Percentiles rank a stretch among this genome's conserved stretches.
Conservation (phyloP, 345 rosid species). For the Zanthoxylum bungeanum region DNA sequence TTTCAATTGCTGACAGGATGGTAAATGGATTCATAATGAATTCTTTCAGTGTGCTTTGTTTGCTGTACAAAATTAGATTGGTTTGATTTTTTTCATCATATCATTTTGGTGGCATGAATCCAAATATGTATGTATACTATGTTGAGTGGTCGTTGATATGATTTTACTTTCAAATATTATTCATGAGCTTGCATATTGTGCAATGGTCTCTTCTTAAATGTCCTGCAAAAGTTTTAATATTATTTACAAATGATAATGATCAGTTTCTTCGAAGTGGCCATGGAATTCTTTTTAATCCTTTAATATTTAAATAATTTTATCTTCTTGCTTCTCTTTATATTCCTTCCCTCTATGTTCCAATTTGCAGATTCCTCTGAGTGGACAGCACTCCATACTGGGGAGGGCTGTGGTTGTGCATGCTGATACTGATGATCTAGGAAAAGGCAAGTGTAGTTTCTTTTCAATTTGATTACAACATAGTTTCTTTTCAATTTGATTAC, state of each 20-base stretch:
- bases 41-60: neutral
- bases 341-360: constrained; percentile 16
- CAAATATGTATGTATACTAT: neutral
- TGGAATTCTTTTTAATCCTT: neutral
- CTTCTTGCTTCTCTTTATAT: neutral
- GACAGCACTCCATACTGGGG: constrained; percentile 78
- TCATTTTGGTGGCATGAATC: neutral
- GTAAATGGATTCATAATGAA: constrained; percentile 26
- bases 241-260: neutral
- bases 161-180: neutral
- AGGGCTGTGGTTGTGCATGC: constrained; percentile 91
- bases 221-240: neutral
- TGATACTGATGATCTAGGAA: constrained; percentile 95
- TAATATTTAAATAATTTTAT: neutral
- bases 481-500: neutral
- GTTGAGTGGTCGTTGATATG: neutral
- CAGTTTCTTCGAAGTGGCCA: neutral
- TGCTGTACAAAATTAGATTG: neutral
- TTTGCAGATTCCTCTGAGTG: constrained; percentile 77
- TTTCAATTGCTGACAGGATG: constrained; percentile 64
- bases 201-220: neutral
- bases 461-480: neutral
- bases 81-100: neutral
- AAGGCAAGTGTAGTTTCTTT: neutral
- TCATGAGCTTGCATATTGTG: neutral